phyloP scores from a whole-genome alignment of 345 rosid species.

The Linum lewisii region DNA sequence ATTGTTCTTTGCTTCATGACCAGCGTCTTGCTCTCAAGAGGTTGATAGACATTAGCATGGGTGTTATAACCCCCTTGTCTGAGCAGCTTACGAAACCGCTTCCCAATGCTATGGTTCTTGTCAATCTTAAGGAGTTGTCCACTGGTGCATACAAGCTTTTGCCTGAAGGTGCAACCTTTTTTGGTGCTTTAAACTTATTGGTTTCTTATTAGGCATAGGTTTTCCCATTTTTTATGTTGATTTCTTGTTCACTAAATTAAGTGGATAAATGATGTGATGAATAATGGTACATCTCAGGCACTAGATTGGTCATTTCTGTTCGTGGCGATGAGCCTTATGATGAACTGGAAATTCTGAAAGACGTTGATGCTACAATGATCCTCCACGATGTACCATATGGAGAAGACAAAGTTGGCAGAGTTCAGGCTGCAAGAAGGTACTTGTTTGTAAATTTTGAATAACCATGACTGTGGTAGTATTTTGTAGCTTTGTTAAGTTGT shows the following conservation, averaged over 20 bases:
- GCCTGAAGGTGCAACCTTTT: conserved; percentile 68
- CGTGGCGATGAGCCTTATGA: conserved; percentile 73
- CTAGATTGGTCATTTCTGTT: conserved; percentile 79
- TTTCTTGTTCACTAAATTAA: background rate
- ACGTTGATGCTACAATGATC: conserved; percentile 62
- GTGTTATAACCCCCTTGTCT: conserved; percentile 77
- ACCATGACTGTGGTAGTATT: background rate
- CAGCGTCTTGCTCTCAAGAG: conserved; percentile 93
- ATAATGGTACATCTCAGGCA: conserved; percentile 36
- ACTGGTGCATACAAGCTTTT: conserved; percentile 89
- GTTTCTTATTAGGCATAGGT: background rate
- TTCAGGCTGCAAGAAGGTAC: conserved; percentile 97
- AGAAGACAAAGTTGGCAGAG: conserved; percentile 75
- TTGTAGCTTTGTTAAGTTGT: background rate
- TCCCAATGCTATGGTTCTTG: conserved; percentile 88
- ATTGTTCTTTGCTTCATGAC: conserved; percentile 12
- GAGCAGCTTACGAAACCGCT: conserved; percentile 94
- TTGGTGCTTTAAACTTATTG: conserved; percentile 1
- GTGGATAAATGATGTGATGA: conserved; percentile 3
- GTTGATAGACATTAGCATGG: conserved; percentile 89
- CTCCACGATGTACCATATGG: conserved; percentile 64
- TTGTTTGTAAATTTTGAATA: background rate
- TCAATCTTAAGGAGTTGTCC: conserved; percentile 78
- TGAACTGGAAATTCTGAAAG: conserved; percentile 72
- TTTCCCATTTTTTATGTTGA: conserved; percentile 5